phyloP scores from a whole-genome alignment of 2,329 filamentous ascomycete genomes.

The Scytalidium lignicola region DNA sequence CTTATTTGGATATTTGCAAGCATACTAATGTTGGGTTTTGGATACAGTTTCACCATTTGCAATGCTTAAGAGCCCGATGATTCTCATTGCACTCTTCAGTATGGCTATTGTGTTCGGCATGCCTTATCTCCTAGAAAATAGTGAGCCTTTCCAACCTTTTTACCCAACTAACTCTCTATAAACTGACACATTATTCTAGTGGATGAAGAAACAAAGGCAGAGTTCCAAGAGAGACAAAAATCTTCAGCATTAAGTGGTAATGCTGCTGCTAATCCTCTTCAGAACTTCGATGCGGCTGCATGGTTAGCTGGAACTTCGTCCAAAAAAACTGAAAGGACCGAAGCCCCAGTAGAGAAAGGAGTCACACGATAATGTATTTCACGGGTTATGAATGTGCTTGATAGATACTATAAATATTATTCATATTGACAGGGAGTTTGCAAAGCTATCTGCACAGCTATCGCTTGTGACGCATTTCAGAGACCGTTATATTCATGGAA shows the following conservation, averaged over 20 bases:
- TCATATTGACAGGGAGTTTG: background rate
- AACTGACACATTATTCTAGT: slow-evolving; percentile 48
- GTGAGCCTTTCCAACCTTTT: slow-evolving; percentile 48
- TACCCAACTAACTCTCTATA: background rate
- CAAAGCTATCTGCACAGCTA: background rate
- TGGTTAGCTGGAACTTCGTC: slow-evolving; percentile 54
- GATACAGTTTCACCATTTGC: slow-evolving; percentile 68
- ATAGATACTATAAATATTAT: background rate
- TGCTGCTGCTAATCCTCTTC: slow-evolving; percentile 41
- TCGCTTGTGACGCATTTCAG: too few species aligned
- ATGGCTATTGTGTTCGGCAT: slow-evolving; percentile 84
- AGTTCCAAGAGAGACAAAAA: slow-evolving; percentile 88
- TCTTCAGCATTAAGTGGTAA: slow-evolving; percentile 61
- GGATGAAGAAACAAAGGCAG: slow-evolving; percentile 92
- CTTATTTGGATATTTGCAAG: background rate
- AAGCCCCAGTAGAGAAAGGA: slow-evolving; percentile 14
- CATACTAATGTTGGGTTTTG: background rate
- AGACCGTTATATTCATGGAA: too few species aligned
- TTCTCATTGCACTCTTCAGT: slow-evolving; percentile 80
- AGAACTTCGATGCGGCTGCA: slow-evolving; percentile 62
- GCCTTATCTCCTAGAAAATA: slow-evolving; percentile 93
- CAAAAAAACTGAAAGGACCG: background rate
- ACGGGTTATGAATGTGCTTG: background rate
- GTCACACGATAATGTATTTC: slow-evolving; percentile 10
- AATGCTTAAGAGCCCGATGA: slow-evolving; percentile 93